These are phyloP conservation scores for Sclerotinia sclerotiorum DNA, from an alignment of 2,329 filamentous ascomycete species.

Conservation along the genomic window DNA sequence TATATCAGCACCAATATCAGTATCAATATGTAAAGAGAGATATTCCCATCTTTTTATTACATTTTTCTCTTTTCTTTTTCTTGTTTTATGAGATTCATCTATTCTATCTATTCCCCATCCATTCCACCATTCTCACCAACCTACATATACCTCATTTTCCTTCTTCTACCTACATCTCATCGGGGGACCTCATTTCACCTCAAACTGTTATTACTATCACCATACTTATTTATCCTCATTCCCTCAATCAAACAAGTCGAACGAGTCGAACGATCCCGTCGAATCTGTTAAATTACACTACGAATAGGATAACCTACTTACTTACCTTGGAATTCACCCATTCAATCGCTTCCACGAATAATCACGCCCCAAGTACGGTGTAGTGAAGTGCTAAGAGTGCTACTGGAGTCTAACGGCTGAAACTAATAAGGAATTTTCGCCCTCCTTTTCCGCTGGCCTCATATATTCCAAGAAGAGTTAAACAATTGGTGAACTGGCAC, in stretches of 20 bases:
- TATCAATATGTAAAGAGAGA: constrained; percentile 12
- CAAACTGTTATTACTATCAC: background rate
- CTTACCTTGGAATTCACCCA: constrained; percentile 1
- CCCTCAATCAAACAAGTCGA: background rate
- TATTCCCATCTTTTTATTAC: background rate
- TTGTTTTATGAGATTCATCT: background rate
- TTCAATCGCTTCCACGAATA: constrained; percentile 18
- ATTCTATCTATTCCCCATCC: background rate
- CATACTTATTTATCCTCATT: background rate
- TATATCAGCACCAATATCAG: background rate
- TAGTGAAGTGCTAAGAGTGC: background rate
- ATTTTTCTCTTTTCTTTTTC: constrained; percentile 11
- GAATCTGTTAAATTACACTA: background rate
- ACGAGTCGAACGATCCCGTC: background rate
- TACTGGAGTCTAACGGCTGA: background rate
- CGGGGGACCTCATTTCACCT: background rate
- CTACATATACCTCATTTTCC: background rate
- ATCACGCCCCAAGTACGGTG: background rate
- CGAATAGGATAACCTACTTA: background rate
- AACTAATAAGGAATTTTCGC: background rate
- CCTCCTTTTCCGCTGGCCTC: constrained; percentile 6
- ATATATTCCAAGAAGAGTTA: constrained; percentile 2
- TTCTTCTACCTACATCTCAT: background rate
- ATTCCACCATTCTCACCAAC: background rate
- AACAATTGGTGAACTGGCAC: constrained; percentile 2